phyloP scores from a whole-genome alignment of 257 asterid species.

The Lycium ferocissimum region DNA sequence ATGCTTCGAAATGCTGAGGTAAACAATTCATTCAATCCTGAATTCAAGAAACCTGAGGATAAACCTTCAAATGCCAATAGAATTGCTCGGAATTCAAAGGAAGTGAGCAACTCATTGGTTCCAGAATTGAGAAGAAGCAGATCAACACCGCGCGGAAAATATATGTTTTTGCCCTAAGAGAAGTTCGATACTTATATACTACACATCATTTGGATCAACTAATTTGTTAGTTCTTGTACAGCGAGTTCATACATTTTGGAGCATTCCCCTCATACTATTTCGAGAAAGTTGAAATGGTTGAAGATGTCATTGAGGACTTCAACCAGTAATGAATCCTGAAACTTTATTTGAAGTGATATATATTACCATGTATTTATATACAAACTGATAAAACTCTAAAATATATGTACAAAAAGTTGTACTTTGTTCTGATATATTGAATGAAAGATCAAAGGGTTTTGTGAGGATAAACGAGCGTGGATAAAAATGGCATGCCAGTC shows the following conservation, averaged over 20 bases:
- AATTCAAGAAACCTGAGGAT: conserved; percentile 33
- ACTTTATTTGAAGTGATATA: conserved; percentile 25
- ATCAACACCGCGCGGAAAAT: conserved; percentile 90
- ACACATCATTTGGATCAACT: conserved; percentile 18
- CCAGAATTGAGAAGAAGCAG: conserved; percentile 63
- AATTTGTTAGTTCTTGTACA: conserved; percentile 40
- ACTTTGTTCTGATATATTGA: background rate
- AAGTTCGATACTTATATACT: conserved; percentile 20
- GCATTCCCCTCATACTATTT: background rate
- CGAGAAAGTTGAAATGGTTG: conserved; percentile 29
- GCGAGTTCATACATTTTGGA: conserved; percentile 30
- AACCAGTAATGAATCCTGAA: conserved; percentile 12
- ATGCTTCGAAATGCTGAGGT: conserved; percentile 50
- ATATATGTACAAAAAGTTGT: background rate
- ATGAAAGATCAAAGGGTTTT: conserved; percentile 15
- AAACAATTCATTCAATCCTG: conserved; percentile 50
- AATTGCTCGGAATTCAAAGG: conserved; percentile 37
- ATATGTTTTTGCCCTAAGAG: conserved; percentile 51
- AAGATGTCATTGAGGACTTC: conserved; percentile 23
- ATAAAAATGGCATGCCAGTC: background rate
- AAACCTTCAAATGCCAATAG: conserved; percentile 22
- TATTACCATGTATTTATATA: background rate
- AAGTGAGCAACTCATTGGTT: conserved; percentile 46
- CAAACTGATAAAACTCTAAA: background rate
- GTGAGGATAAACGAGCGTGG: background rate